Evolutionary conservation across 768 basidiomycete genomes (phyloP), one percentile per base, ranked within the genome.

Genomic region (Lactarius indigo): DNA sequence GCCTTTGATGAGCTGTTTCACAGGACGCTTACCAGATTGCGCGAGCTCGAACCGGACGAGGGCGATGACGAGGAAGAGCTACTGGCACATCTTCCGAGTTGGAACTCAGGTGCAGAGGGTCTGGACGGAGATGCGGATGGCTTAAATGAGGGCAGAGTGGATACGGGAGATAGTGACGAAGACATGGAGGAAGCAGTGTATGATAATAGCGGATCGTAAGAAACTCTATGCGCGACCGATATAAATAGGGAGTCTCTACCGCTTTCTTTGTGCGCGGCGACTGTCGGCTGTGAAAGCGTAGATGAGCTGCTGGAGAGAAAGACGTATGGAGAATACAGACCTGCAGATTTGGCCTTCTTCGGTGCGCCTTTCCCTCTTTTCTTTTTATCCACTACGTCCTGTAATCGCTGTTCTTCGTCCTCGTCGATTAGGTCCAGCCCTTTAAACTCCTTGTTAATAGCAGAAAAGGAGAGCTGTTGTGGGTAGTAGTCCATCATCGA

Each of bases 401-500:
- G 80, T 57, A 90, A 60, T 59, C 91, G 80, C 77, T 87, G 84
- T 68, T 84, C 81, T 78, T 94, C 92, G 41, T 82, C 81, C 61
- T 84, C 82, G 72, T 93, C 83, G 30, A 86, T 80, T 47, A 93
- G 74, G 68, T 86, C 66, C 64, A 70, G 72, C 12, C 72, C 72
- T 4, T 63, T 66, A 15, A 58, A 57, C 42, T 59, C 52, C 41
- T 80, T 79, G 3, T 80, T 81, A 12, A 87, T 77, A 59, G 80
- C 72, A 37, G 85, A 75, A 59, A 93, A 78, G 67, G 85, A 81
- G 65, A 91, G 72, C n/a, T 79, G 76, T 26, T 78, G 75, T 0
- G 90, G 91, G 78, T 96, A 95, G 79, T 98, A 98, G 5, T 84
- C 79, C 69, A 89, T 74, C 88, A 97, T 91, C 31, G 92, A 84